Percentiles rank a stretch among this genome's conserved stretches.
Conservation (phyloP, 1,284 basidiomycete species). For the Heterobasidion occidentale region DNA sequence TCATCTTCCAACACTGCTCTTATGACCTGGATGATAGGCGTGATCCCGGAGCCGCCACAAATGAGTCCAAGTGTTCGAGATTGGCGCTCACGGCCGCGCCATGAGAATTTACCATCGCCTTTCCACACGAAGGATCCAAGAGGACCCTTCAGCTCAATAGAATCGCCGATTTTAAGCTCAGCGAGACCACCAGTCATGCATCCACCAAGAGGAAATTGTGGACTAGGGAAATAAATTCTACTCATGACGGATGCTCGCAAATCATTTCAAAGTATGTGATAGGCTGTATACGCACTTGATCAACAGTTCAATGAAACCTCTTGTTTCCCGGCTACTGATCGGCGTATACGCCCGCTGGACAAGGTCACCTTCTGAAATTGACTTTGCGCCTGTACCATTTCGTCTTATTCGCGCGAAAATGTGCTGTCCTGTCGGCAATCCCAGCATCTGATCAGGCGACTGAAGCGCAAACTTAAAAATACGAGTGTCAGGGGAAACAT, state of each 20-base stretch:
- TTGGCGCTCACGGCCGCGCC: neutral
- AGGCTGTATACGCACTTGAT: neutral
- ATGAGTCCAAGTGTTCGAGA: neutral
- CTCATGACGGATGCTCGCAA: neutral
- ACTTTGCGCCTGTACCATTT: neutral
- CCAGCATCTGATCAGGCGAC: slow-evolving; percentile 35
- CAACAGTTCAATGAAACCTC: neutral
- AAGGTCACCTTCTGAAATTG: neutral
- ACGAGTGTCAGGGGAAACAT: slow-evolving; percentile 40
- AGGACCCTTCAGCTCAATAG: neutral
- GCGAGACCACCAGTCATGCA: neutral
- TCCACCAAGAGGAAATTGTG: neutral
- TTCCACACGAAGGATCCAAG: neutral
- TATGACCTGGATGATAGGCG: neutral
- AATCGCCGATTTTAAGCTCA: neutral
- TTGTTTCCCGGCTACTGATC: neutral
- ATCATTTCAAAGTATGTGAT: neutral
- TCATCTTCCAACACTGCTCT: neutral
- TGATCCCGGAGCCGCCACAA: neutral
- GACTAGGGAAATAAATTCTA: neutral
- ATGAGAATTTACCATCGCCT: neutral
- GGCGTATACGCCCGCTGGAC: neutral
- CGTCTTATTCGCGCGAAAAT: slow-evolving; percentile 41
- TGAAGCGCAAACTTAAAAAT: slow-evolving; percentile 49
- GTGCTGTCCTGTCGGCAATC: slow-evolving; percentile 60